Base-by-base conservation (phyloP, 108 stramenopile species). In the Stephanodiscus triporus region DNA sequence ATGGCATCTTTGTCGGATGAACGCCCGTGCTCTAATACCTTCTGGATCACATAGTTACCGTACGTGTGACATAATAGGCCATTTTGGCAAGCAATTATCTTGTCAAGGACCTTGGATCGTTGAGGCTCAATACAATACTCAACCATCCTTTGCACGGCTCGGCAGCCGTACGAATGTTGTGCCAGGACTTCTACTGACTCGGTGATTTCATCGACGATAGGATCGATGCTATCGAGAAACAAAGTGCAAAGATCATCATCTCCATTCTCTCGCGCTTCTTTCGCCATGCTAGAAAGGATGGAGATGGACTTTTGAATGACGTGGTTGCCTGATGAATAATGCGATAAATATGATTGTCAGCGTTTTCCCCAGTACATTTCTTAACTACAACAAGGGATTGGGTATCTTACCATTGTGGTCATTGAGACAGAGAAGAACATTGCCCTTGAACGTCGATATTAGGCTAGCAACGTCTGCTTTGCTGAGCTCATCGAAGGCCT, bases 231-330 rank as follows among this genome's bases (percentile, higher is more conserved):
- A 8, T 80, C 83, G 32, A 71, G 62, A 30, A 86, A 76, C 34
- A 71, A 70, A 6, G 38, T 42, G 10, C 67, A 64, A 26, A 70
- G 59, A 2, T 42, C 81, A 5, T 70, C 57, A 13, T 86, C 80
- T 16, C 64, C 82, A 5, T 47, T 32, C 7, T 75, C 75, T 20
- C 63, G 54, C 9, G 78, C 76, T 22, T 49, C 34, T 51, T 84
- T 88, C 7, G 87, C 76, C 27, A 64, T 55, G 0, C 34, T 66
- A 60, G 77, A 80, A 61, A 90, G 73, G 23, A 90, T 85, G 70
- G 94, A 92, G 58, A 97, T 88, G 70, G 90, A 89, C 72, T 95
- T 97, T 77, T 97, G 97, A 57, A 96, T 93, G 37, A 97, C 97
- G 69, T 97, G 97, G 76, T 97, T 97, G 13, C 95, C 96, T 59